Evolutionary conservation across 192 early-diverging fungal species (phyloP).

Genomic region (Glomus cerebriforme): DNA sequence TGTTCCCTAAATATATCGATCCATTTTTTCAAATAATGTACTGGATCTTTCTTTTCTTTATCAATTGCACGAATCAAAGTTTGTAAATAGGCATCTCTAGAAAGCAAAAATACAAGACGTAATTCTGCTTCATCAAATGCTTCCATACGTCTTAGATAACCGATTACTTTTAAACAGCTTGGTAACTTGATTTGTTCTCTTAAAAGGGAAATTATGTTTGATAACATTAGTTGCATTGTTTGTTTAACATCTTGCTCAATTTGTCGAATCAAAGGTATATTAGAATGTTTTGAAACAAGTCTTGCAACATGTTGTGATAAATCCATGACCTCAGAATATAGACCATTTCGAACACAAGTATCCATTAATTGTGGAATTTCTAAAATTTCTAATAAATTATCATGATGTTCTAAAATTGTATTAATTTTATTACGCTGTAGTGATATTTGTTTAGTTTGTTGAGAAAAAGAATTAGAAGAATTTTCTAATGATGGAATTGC

Average conservation of each 20-base stretch:
- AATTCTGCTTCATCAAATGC: conserved; percentile 73
- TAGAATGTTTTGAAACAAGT: conserved; percentile 56
- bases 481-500: conserved; percentile 54
- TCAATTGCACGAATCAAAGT: conserved; percentile 54
- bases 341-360: conserved; percentile 76
- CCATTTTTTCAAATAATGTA: conserved; percentile 72
- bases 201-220: conserved; percentile 69
- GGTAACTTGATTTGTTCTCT: conserved; percentile 74
- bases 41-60: conserved; percentile 52
- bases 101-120: conserved; percentile 72
- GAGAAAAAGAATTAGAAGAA: conserved; percentile 48
- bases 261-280: conserved; percentile 54
- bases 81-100: conserved; percentile 63
- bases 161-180: conserved; percentile 73
- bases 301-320: conserved; percentile 67
- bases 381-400: conserved; percentile 66
- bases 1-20: conserved; percentile 79
- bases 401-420: conserved; percentile 55
- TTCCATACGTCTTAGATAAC: conserved; percentile 74
- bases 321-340: conserved; percentile 86
- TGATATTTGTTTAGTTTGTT: conserved; percentile 36
- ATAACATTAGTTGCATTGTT: conserved; percentile 66
- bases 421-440: conserved; percentile 46
- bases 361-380: conserved; percentile 83
- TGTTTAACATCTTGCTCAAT: conserved; percentile 66